Evolutionary conservation across 2,329 filamentous ascomycete species (phyloP), one percentile per base, ranked within the genome.

Genomic region (Ascochyta koolunga): DNA sequence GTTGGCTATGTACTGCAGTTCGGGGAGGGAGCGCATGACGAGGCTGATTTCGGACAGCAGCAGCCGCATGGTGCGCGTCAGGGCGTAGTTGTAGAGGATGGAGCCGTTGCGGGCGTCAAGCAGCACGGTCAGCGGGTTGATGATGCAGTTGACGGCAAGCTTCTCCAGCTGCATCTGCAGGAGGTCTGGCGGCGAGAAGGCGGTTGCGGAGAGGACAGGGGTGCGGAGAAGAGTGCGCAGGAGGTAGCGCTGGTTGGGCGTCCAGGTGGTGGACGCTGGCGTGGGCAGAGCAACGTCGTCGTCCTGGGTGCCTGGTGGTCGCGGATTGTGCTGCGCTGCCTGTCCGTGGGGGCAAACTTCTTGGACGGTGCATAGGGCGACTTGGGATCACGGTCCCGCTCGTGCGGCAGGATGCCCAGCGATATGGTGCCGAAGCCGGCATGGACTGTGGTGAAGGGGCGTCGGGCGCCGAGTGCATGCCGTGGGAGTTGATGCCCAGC

Each of bases 61-160:
- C 27, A 87, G 77, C 36, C 88, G 82, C 76, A 93, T 89, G 37
- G 90, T 81, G 35, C 82, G 80, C 15, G 84, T 84, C 0, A 90
- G 81, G 33, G 84, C 78, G 57, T 80, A 81, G 74, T 93, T 93
- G 65, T 83, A 82, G 7, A 89, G 76, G 0, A 98, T 75, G 40
- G 86, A 80, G 37, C 89, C 85, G 69, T 96, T 96, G 24, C 84
- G 82, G 63, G 88, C 85, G 64, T 96, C 89, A 45, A 96, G 82
- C 8, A 96, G 78, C 1, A 90, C 88, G 4, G 91, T 93, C 5
- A 97, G 79, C 0, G 93, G 88, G 60, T 96, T 93, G 49, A 96
- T 85, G 24, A 95, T 82, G 41, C 87, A 84, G 57, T 88, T 87
- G 62, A 93, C 85, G 2, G 90, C 86, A 32, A 97, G 80, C 40